Evolutionary conservation across 2,329 filamentous ascomycete genomes (phyloP), one percentile per base, ranked within the genome.

Genomic region (Phoma sp.): DNA sequence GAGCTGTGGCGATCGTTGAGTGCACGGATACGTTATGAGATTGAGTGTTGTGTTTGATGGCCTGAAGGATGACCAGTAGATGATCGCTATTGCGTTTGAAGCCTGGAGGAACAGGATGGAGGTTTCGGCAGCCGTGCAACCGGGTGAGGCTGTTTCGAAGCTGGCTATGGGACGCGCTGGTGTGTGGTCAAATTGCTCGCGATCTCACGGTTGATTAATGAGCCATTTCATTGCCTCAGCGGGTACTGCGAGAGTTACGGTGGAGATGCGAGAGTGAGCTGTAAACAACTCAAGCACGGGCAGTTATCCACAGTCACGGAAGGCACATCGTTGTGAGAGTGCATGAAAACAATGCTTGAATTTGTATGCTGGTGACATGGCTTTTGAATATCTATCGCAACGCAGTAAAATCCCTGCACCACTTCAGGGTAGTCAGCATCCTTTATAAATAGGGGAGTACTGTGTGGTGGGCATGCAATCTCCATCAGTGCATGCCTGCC

Each of bases 391-490:
- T 54, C 11, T 29, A 46, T 49, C 11, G 40, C 33, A 54, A 49
- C 29, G 51, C 51, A 46, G 28, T 49, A 49, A 51, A 54, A 54
- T 49, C 51, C 51, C 51, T 54, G 51, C 45, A 49, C 51, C 45
- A 54, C 45, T 49, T 54, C 51, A 54, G 51, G 51, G 45, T 5
- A 15, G 9, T 45, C 51, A 54, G 51, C 40, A 49, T 49, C 51
- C 51, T 54, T 54, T 54, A 45, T 49, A 54, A 54, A 37, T 49
- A 49, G 45, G 46, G 51, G 51, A 54, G 39, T 54, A 49, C 51
- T 54, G 45, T 45, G 45, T 54, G 51, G 51, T 48, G 51, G 51
- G 46, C 51, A 54, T 26, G 23, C 45, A 40, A 17, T 43, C 34
- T 21, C 9, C 39, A 48, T 12, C 34, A 46, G 25, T 36, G 20